These are phyloP conservation scores for Alternaria gaisen DNA, from an alignment of 2,329 filamentous ascomycete species.

Conservation along the genomic window DNA sequence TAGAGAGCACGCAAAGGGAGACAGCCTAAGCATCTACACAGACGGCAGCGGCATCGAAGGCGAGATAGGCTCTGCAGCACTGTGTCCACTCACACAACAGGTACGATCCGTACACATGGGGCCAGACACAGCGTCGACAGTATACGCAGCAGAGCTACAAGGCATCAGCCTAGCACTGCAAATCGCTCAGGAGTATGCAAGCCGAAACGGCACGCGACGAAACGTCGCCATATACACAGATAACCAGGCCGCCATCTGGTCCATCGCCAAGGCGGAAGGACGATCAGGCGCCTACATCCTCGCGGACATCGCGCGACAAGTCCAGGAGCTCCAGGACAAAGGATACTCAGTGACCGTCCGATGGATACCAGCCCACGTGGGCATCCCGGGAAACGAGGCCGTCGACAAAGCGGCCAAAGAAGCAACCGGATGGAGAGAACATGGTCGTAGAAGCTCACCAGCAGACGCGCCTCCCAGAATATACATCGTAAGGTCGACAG, in stretches of 20 bases:
- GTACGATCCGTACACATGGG: slow-evolving; percentile 22
- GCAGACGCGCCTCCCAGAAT: neutral
- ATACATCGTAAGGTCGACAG: neutral
- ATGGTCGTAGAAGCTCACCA: neutral
- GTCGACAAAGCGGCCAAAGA: slow-evolving; percentile 1
- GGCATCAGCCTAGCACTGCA: slow-evolving; percentile 29
- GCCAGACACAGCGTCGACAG: slow-evolving; percentile 15
- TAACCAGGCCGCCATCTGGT: slow-evolving; percentile 26
- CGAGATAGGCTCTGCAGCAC: slow-evolving; percentile 23
- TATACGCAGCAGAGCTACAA: slow-evolving; percentile 26
- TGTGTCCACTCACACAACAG: slow-evolving; percentile 26
- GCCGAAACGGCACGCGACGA: slow-evolving; percentile 9
- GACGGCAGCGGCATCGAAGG: slow-evolving; percentile 31
- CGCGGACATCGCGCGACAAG: slow-evolving; percentile 21
- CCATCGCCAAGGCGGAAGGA: slow-evolving; percentile 21
- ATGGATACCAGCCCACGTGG: slow-evolving; percentile 1
- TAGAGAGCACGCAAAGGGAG: slow-evolving; percentile 13
- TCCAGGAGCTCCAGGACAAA: slow-evolving; percentile 15
- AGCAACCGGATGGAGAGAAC: neutral
- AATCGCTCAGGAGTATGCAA: slow-evolving; percentile 24
- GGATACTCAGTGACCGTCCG: neutral
- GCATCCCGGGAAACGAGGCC: slow-evolving; percentile 1
- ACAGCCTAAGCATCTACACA: slow-evolving; percentile 31
- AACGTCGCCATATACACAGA: no score
- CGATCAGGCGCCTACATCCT: slow-evolving; percentile 26